These are phyloP conservation scores for Coniella lustricola DNA, from an alignment of 2,329 filamentous ascomycete species.

Conservation along the genomic window DNA sequence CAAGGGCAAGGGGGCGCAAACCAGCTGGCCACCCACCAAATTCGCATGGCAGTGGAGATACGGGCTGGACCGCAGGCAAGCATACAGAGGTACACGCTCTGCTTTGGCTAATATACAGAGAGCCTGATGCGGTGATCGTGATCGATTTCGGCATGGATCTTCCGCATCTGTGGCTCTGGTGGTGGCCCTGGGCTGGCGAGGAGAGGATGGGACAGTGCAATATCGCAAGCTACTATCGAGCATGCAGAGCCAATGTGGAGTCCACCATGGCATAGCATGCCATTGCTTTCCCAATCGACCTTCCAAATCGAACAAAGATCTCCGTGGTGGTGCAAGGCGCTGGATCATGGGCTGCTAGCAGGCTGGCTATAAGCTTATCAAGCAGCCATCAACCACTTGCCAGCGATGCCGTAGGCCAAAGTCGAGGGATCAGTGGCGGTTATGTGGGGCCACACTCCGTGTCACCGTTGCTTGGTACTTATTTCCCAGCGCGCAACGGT, in stretches of 20 bases:
- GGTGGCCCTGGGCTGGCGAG: too few species aligned
- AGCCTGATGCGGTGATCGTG: constrained; percentile 1
- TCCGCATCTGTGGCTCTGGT: not conserved
- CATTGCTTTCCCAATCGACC: not conserved
- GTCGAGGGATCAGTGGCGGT: too few species aligned
- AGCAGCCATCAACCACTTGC: not conserved
- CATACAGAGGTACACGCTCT: not conserved
- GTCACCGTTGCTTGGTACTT: too few species aligned
- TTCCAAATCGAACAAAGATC: constrained; percentile 9
- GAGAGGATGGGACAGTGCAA: not conserved
- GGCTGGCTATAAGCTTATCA: constrained; percentile 2
- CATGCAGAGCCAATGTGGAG: not conserved
- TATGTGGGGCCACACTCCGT: too few species aligned
- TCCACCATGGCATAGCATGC: not conserved
- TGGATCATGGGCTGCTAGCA: not conserved
- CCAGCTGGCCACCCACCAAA: not conserved
- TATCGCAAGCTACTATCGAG: not conserved
- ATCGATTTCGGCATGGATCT: not conserved
- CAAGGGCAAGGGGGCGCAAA: too few species aligned
- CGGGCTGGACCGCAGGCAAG: constrained; percentile 2
- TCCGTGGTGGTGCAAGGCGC: constrained; percentile 1
- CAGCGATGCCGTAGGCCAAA: too few species aligned
- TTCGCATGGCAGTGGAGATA: not conserved
- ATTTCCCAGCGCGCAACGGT: too few species aligned
- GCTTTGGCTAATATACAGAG: not conserved